phyloP scores from a whole-genome alignment of 1,284 basidiomycete species.

The Cutaneotrichosporon sp. region DNA sequence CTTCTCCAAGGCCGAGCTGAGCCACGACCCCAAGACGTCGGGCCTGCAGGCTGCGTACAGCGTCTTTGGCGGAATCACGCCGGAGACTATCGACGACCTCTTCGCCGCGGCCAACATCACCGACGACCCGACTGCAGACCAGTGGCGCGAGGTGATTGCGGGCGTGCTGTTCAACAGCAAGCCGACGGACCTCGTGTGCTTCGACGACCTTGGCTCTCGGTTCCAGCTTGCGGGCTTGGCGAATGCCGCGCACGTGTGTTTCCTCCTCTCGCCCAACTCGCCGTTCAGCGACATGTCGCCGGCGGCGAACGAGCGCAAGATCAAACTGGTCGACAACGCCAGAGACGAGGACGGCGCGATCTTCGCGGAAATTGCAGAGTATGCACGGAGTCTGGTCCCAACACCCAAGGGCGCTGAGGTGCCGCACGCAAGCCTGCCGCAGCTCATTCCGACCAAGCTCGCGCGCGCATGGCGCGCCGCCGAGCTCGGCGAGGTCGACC shows the following conservation, averaged over 20 bases:
- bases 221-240: constrained; percentile 66
- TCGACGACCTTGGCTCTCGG: constrained; percentile 83
- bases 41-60: constrained; percentile 73
- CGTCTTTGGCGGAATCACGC: constrained; percentile 63
- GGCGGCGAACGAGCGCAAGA: constrained; percentile 34
- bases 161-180: constrained; percentile 76
- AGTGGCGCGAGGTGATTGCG: constrained; percentile 80
- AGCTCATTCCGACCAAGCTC: constrained; percentile 84
- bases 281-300: constrained; percentile 58
- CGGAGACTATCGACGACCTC: constrained; percentile 31
- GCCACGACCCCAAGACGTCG: constrained; percentile 33
- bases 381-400: constrained; percentile 71
- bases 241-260: constrained; percentile 83
- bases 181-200: constrained; percentile 57
- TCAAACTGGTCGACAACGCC: constrained; percentile 34
- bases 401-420: constrained; percentile 75
- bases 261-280: constrained; percentile 74
- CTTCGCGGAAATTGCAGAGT: constrained; percentile 89
- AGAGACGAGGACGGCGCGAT: constrained; percentile 63
- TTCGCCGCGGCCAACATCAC: constrained; percentile 33
- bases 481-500: constrained; percentile 68
- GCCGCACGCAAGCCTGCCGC: constrained; percentile 70
- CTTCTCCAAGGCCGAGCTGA: constrained; percentile 77
- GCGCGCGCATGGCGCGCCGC: constrained; percentile 71
- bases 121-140: constrained; percentile 47